These are phyloP conservation scores for Davidsoniella australis DNA, from an alignment of 2,329 filamentous ascomycete species.

Conservation along the genomic window DNA sequence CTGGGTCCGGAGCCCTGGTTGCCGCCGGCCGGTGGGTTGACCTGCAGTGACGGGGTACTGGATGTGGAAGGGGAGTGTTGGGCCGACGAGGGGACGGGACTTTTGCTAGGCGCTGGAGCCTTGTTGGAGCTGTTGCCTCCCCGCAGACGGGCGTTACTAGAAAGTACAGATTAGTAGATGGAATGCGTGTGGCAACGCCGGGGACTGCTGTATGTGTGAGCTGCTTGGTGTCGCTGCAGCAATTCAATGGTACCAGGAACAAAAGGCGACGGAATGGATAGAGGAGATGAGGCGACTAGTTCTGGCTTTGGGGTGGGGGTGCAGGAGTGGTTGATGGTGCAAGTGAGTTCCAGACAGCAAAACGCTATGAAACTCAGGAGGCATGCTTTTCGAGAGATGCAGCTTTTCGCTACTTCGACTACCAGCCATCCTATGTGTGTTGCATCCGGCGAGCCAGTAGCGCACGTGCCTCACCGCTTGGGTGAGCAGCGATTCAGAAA, in stretches of 20 bases:
- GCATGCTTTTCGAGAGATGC: conserved; percentile 5
- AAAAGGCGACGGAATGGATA: not conserved
- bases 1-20: conserved; percentile 8
- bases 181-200: too few species aligned
- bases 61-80: conserved; percentile 24
- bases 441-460: conserved; percentile 9
- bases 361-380: conserved; percentile 9
- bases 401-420: conserved; percentile 3
- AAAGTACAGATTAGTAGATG: conserved; percentile 13
- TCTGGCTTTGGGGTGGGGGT: not conserved
- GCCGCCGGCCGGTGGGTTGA: conserved; percentile 3
- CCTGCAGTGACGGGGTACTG: conserved; percentile 7
- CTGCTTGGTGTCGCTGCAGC: too few species aligned
- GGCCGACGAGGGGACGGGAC: conserved; percentile 30
- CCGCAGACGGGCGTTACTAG: conserved; percentile 18
- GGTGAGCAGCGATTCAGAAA: too few species aligned
- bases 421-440: conserved; percentile 6
- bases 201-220: too few species aligned
- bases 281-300: not conserved
- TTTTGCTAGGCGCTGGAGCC: conserved; percentile 33
- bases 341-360: not conserved
- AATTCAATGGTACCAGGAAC: too few species aligned
- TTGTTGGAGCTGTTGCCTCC: conserved; percentile 19
- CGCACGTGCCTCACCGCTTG: conserved; percentile 11
- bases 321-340: not conserved